Percentiles rank a stretch among this genome's conserved stretches.
These are phyloP conservation scores for Naematelia aurantialba DNA, from an alignment of 768 basidiomycete species.

Conservation along the genomic window DNA sequence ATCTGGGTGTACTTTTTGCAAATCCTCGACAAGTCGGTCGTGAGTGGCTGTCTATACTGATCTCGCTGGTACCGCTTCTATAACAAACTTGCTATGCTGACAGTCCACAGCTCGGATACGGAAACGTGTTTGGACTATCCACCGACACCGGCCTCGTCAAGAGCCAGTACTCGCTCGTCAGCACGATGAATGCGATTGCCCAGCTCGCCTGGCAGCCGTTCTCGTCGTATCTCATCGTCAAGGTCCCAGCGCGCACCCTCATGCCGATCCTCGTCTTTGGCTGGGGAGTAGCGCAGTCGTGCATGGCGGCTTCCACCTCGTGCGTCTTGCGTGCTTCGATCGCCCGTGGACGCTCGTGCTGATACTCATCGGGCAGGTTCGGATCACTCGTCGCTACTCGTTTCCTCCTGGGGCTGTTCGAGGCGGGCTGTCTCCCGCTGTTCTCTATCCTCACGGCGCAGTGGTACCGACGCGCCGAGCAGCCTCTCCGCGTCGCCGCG, in stretches of 20 bases:
- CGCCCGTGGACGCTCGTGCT: background rate
- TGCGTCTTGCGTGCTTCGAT: background rate
- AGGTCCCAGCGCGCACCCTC: conserved; percentile 33
- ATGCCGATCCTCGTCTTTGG: conserved; percentile 45
- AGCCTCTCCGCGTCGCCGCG: conserved; percentile 35
- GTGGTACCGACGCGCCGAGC: conserved; percentile 45
- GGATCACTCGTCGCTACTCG: conserved; percentile 42
- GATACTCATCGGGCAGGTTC: conserved; percentile 12
- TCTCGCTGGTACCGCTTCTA: conserved; percentile 28
- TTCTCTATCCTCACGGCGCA: conserved; percentile 51
- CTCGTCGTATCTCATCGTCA: conserved; percentile 45
- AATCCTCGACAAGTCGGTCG: conserved; percentile 40
- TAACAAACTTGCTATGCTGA: conserved; percentile 9
- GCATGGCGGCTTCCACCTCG: conserved; percentile 31
- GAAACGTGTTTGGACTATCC: conserved; percentile 43
- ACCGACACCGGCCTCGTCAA: conserved; percentile 27
- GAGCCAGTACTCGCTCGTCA: conserved; percentile 36
- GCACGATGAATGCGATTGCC: conserved; percentile 42
- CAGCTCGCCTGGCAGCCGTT: conserved; percentile 48
- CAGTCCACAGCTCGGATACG: conserved; percentile 32
- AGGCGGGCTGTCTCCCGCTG: conserved; percentile 48
- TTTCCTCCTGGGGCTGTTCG: conserved; percentile 51
- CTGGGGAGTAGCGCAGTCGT: conserved; percentile 38
- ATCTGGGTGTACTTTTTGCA: conserved; percentile 47
- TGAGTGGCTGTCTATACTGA: background rate